Base-by-base conservation (phyloP, 345 rosid genomes). In the Raphanus sativus region DNA sequence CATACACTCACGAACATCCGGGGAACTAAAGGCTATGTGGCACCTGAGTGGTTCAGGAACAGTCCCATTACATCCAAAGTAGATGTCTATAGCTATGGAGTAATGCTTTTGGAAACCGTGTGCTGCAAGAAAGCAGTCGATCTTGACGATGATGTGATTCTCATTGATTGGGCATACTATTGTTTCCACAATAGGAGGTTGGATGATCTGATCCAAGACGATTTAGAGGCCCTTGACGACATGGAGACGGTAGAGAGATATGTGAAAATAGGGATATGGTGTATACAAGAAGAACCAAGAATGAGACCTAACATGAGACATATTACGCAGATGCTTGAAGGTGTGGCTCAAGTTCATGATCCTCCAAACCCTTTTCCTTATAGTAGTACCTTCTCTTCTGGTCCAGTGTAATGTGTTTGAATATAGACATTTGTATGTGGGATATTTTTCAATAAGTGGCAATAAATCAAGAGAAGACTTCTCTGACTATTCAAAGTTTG, bases 1-100 rank as follows among this genome's bases (percentile, higher is more conserved):
- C 65, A 74, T 62, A 85, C 87, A 0, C 79, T 81, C 64, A 85
- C 88, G 0, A 76, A 70, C 6, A 77, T 80, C 8, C 81, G 88
- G 6, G 84, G 87, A 56, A 83, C 87, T 0, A 83, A 82, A 83
- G 86, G 88, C 2, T 87, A 87, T 32, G 66, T 87, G 26, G 84
- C 86, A 0, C 76, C 83, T 0, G 88, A 87, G 56, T 87, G 90
- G 90, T 85, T 82, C 42, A 83, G 79, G 75, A 85, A 83, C n/a
- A 36, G 80, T 62, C 75, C 75, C 32, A 69, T 76, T 62, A 74
- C 83, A 2, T 74, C 75, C 5, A 83, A 83, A 36, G 81, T 80
- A 6, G 80, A 83, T 62, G 84, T 83, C 3, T 80, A 80, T 62
- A 83, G 86, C 54, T 83, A 76, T 4, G 82, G 86, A 17, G 80